A percentile compares a stretch with the other conserved stretches of the same genome.
phyloP scores from a whole-genome alignment of 2,329 filamentous ascomycete species.

The Claviceps paspali region DNA sequence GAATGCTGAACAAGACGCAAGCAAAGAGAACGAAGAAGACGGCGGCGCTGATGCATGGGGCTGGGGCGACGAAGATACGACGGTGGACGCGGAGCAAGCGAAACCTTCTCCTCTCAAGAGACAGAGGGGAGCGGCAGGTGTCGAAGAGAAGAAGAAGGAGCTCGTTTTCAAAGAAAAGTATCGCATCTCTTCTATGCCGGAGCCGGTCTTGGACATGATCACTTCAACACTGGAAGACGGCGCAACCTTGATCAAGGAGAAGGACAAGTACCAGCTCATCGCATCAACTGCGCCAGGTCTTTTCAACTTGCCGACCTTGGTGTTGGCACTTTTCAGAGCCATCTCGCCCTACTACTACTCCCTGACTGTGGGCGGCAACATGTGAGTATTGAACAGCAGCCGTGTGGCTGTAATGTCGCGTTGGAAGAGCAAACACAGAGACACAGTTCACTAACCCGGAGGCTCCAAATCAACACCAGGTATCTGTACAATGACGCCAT shows the following conservation, averaged over 20 bases:
- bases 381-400: slow-evolving; percentile 33
- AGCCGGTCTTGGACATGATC: slow-evolving; percentile 57
- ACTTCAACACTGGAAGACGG: slow-evolving; percentile 44
- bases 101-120: slow-evolving; percentile 6
- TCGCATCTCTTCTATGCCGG: slow-evolving; percentile 75
- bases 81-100: slow-evolving; percentile 11
- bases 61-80: slow-evolving; percentile 57
- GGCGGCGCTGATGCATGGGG: slow-evolving; percentile 60
- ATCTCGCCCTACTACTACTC: slow-evolving; percentile 62
- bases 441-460: neutral
- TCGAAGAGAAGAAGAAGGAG: slow-evolving; percentile 36
- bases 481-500: slow-evolving; percentile 53
- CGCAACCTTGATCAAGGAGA: slow-evolving; percentile 39
- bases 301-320: slow-evolving; percentile 55
- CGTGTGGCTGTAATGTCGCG: too few species aligned
- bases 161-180: slow-evolving; percentile 75
- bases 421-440: too few species aligned
- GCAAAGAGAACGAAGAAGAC: slow-evolving; percentile 20
- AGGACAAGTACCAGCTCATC: slow-evolving; percentile 40
- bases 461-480: slow-evolving; percentile 21
- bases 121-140: slow-evolving; percentile 10
- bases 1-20: slow-evolving; percentile 5
- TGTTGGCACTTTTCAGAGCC: slow-evolving; percentile 65
- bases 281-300: slow-evolving; percentile 53
- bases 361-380: slow-evolving; percentile 44